Evolutionary conservation across 2,329 filamentous ascomycete genomes (phyloP), one percentile per base, ranked within the genome.

Genomic region (Teratosphaeria viscida): DNA sequence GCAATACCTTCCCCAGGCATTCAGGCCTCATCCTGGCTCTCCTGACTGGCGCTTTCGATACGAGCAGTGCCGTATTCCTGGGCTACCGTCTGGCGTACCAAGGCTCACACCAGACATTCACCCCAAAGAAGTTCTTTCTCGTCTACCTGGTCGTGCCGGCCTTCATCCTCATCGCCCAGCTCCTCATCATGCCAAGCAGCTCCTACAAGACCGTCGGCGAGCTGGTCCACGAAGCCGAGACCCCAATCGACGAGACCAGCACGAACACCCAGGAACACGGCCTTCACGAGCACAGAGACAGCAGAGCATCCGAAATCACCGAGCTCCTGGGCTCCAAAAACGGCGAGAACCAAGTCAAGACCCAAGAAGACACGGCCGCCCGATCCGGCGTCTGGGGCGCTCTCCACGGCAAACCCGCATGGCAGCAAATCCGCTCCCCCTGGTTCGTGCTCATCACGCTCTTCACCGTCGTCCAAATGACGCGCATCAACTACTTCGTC

Each of bases 391-490:
- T 96, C 29, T 95, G 90, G 90, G 92, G 92, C 29, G 86, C 87
- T 23, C 82, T 96, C 74, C 92, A 96, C 71, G 85, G 85, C 58
- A 79, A 81, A 64, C 82, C 86, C 0, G 87, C 89, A 0, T 69
- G 79, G 32, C 76, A 89, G 67, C 91, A 96, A 74, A 87, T 95
- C 65, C 74, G 77, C 11, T 89, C 87, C 1, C 87, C 87, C 0
- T 95, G 90, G 90, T 95, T 94, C 71, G 78, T 90, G 39, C 79
- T 95, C 37, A 88, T 95, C 67, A 88, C 89, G 2, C 74, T 90
- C 26, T 91, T 95, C 70, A 95, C 89, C 3, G 73, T 72, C 3
- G 61, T 71, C 35, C 67, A 70, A 57, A 71, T 71, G 69, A 65
- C 71, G 56, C 68, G 77, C 26, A 95, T 95, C 81, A 95, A 95